These are phyloP conservation scores for Eucalyptus tenuipes DNA, from an alignment of 345 rosid species.

Conservation along the genomic window DNA sequence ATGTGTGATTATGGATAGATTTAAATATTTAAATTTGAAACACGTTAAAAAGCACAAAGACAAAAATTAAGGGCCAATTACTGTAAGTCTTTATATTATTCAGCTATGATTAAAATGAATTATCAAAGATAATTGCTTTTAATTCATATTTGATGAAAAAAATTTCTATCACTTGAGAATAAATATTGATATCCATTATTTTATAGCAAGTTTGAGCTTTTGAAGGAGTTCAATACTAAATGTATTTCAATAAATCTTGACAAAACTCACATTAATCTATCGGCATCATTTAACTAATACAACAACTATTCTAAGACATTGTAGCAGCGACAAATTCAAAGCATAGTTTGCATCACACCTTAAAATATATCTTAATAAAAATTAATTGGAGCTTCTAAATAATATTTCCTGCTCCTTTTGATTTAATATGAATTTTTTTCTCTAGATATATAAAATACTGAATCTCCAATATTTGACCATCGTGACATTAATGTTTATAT, in stretches of 20 bases:
- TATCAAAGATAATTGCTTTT: background rate
- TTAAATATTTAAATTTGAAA: background rate
- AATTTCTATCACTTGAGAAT: background rate
- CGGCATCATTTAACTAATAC: background rate
- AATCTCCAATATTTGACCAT: background rate
- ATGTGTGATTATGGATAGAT: background rate
- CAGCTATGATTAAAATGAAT: background rate
- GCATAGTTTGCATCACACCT: background rate
- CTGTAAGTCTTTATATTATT: background rate
- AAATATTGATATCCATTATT: background rate
- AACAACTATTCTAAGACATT: background rate
- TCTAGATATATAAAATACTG: background rate
- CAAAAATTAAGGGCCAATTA: background rate
- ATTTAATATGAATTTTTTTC: background rate
- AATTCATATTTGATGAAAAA: background rate
- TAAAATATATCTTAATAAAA: background rate
- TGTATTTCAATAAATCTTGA: background rate
- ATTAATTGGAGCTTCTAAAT: background rate
- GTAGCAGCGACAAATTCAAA: background rate
- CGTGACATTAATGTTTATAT: background rate
- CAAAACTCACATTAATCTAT: background rate
- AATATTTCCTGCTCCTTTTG: background rate
- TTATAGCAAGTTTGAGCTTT: background rate
- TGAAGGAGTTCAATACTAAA: background rate
- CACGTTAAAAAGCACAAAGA: background rate